Conservation (phyloP, 176 grass and related monocot species). For the Oryza coarctata region DNA sequence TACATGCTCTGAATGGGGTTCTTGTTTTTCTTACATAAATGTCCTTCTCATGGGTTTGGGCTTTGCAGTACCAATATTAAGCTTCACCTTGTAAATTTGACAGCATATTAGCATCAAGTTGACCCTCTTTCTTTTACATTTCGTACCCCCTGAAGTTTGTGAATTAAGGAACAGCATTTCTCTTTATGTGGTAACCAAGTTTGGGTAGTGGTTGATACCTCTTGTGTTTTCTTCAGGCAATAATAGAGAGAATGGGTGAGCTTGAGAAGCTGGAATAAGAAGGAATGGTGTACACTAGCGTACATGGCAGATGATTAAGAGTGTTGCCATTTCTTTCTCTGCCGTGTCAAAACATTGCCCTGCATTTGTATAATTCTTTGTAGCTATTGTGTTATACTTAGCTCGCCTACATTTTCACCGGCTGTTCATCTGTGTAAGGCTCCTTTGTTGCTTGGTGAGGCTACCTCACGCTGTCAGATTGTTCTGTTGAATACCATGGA, state of each 20-base stretch:
- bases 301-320: not conserved
- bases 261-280: slow-evolving; percentile 61
- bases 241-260: slow-evolving; percentile 67
- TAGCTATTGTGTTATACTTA: slow-evolving; percentile 26
- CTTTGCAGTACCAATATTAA: not conserved
- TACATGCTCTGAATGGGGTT: not conserved
- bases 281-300: slow-evolving; percentile 12
- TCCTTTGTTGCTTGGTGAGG: not conserved
- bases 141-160: not conserved
- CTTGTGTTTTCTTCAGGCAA: slow-evolving; percentile 46
- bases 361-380: slow-evolving; percentile 41
- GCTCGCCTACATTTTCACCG: not conserved
- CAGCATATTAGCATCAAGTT: not conserved
- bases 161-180: not conserved
- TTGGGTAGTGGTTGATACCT: not conserved
- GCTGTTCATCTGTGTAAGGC: not conserved
- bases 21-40: not conserved
- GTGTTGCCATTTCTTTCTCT: not conserved
- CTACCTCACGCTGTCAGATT: not conserved
- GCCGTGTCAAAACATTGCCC: not conserved
- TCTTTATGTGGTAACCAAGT: not conserved
- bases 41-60: not conserved
- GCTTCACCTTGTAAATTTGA: not conserved
- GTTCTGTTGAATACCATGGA: not conserved
- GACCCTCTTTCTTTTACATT: not conserved